These are phyloP conservation scores for Hypsizygus marmoreus DNA, from an alignment of 768 basidiomycete genomes.

Conservation along the genomic window DNA sequence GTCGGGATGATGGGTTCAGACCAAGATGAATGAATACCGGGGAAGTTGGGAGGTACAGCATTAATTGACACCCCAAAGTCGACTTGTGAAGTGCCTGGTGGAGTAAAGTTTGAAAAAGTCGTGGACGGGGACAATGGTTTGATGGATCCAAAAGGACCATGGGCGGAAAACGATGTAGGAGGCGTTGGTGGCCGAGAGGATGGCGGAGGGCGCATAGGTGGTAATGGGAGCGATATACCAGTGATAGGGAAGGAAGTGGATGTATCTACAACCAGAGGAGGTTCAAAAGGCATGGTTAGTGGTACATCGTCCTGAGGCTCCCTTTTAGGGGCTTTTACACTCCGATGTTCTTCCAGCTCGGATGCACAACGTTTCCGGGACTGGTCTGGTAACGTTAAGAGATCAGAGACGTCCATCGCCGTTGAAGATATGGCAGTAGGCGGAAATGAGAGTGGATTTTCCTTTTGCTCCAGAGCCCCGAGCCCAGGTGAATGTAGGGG, in stretches of 20 bases:
- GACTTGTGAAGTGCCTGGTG: conserved; percentile 20
- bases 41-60: conserved; percentile 24
- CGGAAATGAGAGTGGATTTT: conserved; percentile 16
- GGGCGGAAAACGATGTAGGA: conserved; percentile 30
- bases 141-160: conserved; percentile 28
- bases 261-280: conserved; percentile 15
- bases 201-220: conserved; percentile 23
- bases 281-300: conserved; percentile 25
- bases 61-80: conserved; percentile 22
- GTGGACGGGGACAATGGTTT: conserved; percentile 23
- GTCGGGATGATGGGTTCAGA: conserved; percentile 37
- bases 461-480: conserved; percentile 13
- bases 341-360: conserved; percentile 43
- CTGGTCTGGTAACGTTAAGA: conserved; percentile 35
- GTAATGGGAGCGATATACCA: conserved; percentile 11
- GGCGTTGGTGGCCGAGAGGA: conserved; percentile 41
- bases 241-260: conserved; percentile 17
- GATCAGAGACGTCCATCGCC: conserved; percentile 26
- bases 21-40: conserved; percentile 39
- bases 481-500: conserved; percentile 19
- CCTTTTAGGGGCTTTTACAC: conserved; percentile 46
- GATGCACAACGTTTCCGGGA: conserved; percentile 47
- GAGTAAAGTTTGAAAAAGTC: conserved; percentile 24
- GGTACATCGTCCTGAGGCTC: conserved; percentile 48
- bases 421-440: conserved; percentile 14